These are phyloP conservation scores for Parascedosporium putredinis DNA, from an alignment of 2,329 filamentous ascomycete species.

Conservation along the genomic window DNA sequence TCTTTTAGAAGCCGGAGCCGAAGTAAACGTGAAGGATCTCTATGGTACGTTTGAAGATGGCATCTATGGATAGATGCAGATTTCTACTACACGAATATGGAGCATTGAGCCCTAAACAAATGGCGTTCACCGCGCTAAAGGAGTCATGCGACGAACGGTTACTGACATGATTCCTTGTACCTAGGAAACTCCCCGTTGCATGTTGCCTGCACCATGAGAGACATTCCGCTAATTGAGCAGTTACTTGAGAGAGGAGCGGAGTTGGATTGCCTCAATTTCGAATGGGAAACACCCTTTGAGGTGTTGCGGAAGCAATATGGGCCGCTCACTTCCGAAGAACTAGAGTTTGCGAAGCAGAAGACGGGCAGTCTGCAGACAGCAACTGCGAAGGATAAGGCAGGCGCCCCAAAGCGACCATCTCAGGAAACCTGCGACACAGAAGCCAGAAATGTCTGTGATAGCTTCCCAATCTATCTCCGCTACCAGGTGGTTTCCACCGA, in stretches of 20 bases:
- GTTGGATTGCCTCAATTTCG: constrained; percentile 8
- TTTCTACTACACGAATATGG: too few species aligned
- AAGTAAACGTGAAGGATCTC: not conserved
- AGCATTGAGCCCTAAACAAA: too few species aligned
- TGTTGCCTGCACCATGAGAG: not conserved
- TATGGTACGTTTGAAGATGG: not conserved
- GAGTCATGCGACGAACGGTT: not conserved
- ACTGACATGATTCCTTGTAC: not conserved
- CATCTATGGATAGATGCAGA: too few species aligned
- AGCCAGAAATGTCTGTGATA: not conserved
- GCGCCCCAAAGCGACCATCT: not conserved
- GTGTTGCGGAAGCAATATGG: constrained; percentile 2
- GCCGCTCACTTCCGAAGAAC: not conserved
- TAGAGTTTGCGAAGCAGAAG: not conserved
- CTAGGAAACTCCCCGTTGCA: not conserved
- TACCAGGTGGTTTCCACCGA: not conserved
- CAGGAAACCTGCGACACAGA: not conserved
- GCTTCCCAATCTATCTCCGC: not conserved
- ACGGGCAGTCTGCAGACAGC: not conserved
- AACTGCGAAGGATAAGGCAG: not conserved
- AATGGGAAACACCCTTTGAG: constrained; percentile 8
- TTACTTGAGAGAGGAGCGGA: constrained; percentile 9
- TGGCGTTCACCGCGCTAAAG: not conserved
- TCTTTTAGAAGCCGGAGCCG: too few species aligned
- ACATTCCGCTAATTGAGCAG: not conserved